Evolutionary conservation across 176 grass and related monocot species (phyloP).

Genomic region (Carex cristatella): DNA sequence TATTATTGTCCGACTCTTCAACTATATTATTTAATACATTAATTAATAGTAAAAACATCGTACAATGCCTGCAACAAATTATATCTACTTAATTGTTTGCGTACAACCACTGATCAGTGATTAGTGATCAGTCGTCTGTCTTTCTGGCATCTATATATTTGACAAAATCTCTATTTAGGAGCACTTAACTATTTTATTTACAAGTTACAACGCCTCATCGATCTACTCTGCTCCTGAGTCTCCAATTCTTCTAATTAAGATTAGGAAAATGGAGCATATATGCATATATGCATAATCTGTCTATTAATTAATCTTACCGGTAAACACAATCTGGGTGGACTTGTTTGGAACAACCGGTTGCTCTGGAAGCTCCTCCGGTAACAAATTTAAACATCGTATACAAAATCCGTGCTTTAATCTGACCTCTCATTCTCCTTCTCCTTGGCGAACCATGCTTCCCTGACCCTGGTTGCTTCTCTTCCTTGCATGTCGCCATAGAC

Average conservation of each 20-base stretch:
- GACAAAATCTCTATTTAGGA: not conserved
- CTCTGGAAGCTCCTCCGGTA: not conserved
- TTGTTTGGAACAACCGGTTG: not conserved
- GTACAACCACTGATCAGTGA: not conserved
- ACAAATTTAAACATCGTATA: not conserved
- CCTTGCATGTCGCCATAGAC: slow-evolving; percentile 7
- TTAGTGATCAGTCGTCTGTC: too few species aligned
- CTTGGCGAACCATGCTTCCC: slow-evolving; percentile 28
- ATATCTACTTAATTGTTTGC: not conserved
- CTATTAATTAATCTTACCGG: not conserved
- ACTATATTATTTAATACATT: not conserved
- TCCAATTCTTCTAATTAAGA: not conserved
- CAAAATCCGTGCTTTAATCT: slow-evolving; percentile 51
- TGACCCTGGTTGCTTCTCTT: slow-evolving; percentile 17
- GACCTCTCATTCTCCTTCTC: slow-evolving; percentile 27
- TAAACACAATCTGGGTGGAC: not conserved
- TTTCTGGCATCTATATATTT: not conserved
- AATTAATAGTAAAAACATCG: not conserved
- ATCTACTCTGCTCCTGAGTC: not conserved
- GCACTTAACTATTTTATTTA: not conserved
- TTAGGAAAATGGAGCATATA: not conserved
- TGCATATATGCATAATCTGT: too few species aligned
- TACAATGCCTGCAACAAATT: not conserved
- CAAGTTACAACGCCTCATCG: not conserved
- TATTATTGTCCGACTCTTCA: too few species aligned